Evolutionary conservation across 441 rosid genomes (phyloP).

Genomic region (Croton setiger): DNA sequence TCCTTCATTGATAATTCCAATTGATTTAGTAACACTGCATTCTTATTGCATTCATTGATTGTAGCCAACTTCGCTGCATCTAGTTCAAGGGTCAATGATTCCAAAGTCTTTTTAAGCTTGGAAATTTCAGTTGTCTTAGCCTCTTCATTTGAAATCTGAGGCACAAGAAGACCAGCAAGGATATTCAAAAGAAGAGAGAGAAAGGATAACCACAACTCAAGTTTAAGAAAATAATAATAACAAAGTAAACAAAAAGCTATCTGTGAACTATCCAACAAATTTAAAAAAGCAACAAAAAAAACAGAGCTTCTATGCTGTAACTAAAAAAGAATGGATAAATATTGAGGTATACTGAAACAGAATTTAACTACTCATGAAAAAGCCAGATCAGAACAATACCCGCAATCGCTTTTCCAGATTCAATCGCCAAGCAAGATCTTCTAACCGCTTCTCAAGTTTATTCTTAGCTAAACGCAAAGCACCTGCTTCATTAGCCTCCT

Average conservation of each 20-base stretch:
- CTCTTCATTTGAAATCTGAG: conserved; percentile 85
- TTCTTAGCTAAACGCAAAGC: conserved; percentile 89
- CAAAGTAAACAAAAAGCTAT: neutral
- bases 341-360: neutral
- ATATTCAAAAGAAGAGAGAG: conserved; percentile 8
- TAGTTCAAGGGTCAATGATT: conserved; percentile 76
- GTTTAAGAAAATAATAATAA: neutral
- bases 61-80: conserved; percentile 93
- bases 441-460: conserved; percentile 94
- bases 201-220: neutral
- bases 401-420: conserved; percentile 87
- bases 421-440: conserved; percentile 91
- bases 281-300: neutral
- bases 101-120: conserved; percentile 67
- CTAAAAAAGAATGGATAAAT: neutral
- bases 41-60: conserved; percentile 85
- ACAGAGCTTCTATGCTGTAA: neutral
- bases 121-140: conserved; percentile 69
- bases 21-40: conserved; percentile 80
- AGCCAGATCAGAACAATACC: conserved; percentile 48
- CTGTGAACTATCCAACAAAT: neutral
- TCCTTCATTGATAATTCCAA: conserved; percentile 67
- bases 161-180: conserved; percentile 7
- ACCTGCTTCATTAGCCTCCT: conserved; percentile 96
- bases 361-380: conserved; percentile 3